phyloP scores from a whole-genome alignment of 805 yeast genomes.

The Wickerhamomyces canadensis region DNA sequence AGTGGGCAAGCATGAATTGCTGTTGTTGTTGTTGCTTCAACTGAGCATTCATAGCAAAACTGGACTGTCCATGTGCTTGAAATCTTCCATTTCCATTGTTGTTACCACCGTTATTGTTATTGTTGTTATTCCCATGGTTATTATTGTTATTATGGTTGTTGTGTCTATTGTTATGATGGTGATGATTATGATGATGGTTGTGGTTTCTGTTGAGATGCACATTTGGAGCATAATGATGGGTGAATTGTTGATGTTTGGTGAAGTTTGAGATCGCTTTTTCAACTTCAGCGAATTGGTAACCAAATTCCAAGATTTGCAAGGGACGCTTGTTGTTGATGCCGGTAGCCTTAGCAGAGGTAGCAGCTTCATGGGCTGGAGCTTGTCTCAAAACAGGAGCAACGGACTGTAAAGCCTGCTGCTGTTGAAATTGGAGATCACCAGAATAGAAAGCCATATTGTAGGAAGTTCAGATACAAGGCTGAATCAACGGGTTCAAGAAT shows the following conservation, averaged over 20 bases:
- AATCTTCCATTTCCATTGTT: not conserved
- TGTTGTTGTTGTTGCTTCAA: slow-evolving; percentile 23
- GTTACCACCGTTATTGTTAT: not conserved
- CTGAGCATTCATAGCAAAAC: slow-evolving; percentile 18
- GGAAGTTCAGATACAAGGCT: not conserved
- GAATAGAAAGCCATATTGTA: not conserved
- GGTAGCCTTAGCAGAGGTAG: too few species aligned
- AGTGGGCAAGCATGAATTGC: slow-evolving; percentile 14
- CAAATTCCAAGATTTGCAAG: slow-evolving; percentile 18
- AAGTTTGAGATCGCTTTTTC: slow-evolving; percentile 25
- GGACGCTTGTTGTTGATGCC: too few species aligned
- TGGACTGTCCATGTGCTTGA: slow-evolving; percentile 8
- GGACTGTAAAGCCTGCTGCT: not conserved
- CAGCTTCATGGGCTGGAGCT: too few species aligned
- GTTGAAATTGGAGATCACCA: not conserved
- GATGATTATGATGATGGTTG: slow-evolving; percentile 5
- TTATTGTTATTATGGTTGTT: slow-evolving; percentile 1
- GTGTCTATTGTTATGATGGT: not conserved
- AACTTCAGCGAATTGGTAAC: slow-evolving; percentile 22
- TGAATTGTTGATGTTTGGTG: slow-evolving; percentile 26
- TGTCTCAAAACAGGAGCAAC: not conserved
- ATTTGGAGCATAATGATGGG: slow-evolving; percentile 27
- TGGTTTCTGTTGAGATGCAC: slow-evolving; percentile 18
- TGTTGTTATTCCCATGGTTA: not conserved
- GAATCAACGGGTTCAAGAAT: not conserved